These are phyloP conservation scores for Cercospora nicotianae DNA, from an alignment of 2,329 filamentous ascomycete species.

Conservation along the genomic window DNA sequence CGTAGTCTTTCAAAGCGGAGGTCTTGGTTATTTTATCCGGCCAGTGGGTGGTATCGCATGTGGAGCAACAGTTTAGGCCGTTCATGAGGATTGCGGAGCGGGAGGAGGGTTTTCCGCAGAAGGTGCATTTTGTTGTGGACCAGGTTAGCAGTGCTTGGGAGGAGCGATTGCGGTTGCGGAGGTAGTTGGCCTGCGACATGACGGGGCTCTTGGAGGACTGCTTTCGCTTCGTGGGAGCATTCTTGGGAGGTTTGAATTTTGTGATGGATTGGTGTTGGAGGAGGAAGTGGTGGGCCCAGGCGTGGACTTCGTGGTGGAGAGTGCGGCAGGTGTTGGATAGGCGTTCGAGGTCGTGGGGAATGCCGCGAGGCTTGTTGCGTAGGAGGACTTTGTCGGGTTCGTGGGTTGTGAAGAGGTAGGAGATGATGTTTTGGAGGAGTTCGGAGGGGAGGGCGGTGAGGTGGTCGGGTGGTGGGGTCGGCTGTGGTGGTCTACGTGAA, in stretches of 20 bases:
- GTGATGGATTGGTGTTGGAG: slow-evolving; percentile 31
- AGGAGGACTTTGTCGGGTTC: slow-evolving; percentile 24
- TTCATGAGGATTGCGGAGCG: slow-evolving; percentile 35
- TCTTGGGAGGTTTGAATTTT: slow-evolving; percentile 7
- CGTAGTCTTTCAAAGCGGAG: slow-evolving; percentile 28
- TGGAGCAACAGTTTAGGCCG: slow-evolving; percentile 33
- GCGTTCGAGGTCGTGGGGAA: slow-evolving; percentile 25
- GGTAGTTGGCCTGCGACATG: slow-evolving; percentile 12
- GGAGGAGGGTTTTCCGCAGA: slow-evolving; percentile 34
- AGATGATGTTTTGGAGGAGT: slow-evolving; percentile 34
- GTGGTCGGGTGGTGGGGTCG: slow-evolving; percentile 15
- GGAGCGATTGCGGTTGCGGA: slow-evolving; percentile 13
- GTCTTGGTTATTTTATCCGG: slow-evolving; percentile 37
- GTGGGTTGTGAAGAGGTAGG: slow-evolving; percentile 33
- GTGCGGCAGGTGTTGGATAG: slow-evolving; percentile 29
- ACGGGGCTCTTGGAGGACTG: background rate
- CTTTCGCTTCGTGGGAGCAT: slow-evolving; percentile 1
- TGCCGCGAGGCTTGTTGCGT: background rate
- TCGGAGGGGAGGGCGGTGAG: slow-evolving; percentile 33
- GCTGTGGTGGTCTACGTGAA: background rate
- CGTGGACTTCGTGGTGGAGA: slow-evolving; percentile 31
- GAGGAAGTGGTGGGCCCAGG: slow-evolving; percentile 34
- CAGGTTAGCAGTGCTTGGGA: slow-evolving; percentile 30
- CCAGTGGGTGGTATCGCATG: slow-evolving; percentile 36
- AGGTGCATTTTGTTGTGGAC: slow-evolving; percentile 31